A percentile compares a stretch with the other conserved stretches of the same genome.
Conservation (phyloP, 1,139 yeast species). For the Blastobotrys ciferrii region DNA sequence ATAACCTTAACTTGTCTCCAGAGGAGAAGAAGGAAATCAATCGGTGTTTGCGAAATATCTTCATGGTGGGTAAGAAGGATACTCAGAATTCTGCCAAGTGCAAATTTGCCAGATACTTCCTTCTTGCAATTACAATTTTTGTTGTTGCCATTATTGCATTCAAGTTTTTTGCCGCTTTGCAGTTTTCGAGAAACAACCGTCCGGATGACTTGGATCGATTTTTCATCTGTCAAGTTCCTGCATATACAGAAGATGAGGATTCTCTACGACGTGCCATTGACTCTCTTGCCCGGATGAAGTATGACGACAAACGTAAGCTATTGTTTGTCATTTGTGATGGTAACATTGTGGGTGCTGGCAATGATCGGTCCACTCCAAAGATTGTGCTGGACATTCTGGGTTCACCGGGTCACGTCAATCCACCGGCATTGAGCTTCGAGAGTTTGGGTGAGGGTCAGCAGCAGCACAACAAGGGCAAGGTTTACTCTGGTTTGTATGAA, state of each 20-base stretch:
- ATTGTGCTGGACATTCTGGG: conserved; percentile 44
- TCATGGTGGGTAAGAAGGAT: conserved; percentile 43
- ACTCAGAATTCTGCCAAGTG: conserved; percentile 40
- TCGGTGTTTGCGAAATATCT: conserved; percentile 40
- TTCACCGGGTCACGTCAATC: conserved; percentile 39
- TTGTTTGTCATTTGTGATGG: conserved; percentile 44
- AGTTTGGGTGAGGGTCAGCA: conserved; percentile 42
- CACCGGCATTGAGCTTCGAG: conserved; percentile 41
- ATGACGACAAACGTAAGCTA: conserved; percentile 43
- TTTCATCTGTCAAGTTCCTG: conserved; percentile 45
- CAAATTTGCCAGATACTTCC: conserved; percentile 42
- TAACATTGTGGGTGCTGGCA: conserved; percentile 45
- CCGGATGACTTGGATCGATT: conserved; percentile 43
- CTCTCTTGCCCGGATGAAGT: conserved; percentile 41
- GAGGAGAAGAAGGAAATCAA: conserved; percentile 30
- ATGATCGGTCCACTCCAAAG: conserved; percentile 44
- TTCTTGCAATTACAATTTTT: conserved; percentile 41
- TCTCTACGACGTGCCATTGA: conserved; percentile 44
- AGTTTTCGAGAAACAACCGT: conserved; percentile 35
- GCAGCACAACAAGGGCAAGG: conserved; percentile 43
- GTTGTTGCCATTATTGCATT: conserved; percentile 38
- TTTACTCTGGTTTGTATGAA: conserved; percentile 43
- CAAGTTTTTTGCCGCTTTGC: conserved; percentile 43
- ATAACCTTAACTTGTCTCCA: conserved; percentile 29
- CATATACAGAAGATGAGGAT: conserved; percentile 44